Percentiles rank a stretch among this genome's conserved stretches.
These are phyloP conservation scores for Isabelozyma pseudorhagii DNA, from an alignment of 805 yeast species.

Conservation along the genomic window DNA sequence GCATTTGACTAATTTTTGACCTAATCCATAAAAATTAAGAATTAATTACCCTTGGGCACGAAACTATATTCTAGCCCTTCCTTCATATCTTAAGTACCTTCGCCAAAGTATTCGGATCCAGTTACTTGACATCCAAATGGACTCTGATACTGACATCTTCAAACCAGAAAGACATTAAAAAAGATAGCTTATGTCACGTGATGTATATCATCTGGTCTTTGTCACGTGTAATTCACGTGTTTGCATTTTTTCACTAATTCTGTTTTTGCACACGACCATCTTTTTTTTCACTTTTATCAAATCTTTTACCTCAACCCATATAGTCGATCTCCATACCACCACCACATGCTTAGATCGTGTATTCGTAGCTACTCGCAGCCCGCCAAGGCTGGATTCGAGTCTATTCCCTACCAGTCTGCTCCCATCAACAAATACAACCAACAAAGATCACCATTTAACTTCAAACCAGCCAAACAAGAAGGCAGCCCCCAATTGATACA, in stretches of 20 bases:
- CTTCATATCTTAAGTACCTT: too few relatives aligned
- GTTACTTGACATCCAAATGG: too few relatives aligned
- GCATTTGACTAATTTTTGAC: not conserved
- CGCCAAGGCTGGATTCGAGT: constrained; percentile 2
- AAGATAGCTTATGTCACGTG: too few relatives aligned
- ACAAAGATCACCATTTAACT: constrained; percentile 61
- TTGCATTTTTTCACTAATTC: too few relatives aligned
- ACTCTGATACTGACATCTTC: too few relatives aligned
- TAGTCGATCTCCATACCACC: not conserved
- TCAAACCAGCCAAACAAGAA: constrained; percentile 52
- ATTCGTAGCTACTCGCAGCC: constrained; percentile 18
- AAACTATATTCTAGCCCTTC: too few relatives aligned
- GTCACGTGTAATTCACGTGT: not conserved
- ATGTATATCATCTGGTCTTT: too few relatives aligned
- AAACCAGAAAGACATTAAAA: too few relatives aligned
- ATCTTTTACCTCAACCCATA: not conserved
- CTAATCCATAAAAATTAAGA: not conserved
- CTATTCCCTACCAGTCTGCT: constrained; percentile 31
- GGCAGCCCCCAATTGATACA: constrained; percentile 49
- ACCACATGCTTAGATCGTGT: constrained; percentile 15
- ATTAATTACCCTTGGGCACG: not conserved
- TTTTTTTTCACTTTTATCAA: not conserved
- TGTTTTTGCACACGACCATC: not conserved
- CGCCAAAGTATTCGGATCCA: too few relatives aligned
- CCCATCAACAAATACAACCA: constrained; percentile 60